phyloP scores from a whole-genome alignment of 345 rosid genomes.

The Rhodamnia argentea region DNA sequence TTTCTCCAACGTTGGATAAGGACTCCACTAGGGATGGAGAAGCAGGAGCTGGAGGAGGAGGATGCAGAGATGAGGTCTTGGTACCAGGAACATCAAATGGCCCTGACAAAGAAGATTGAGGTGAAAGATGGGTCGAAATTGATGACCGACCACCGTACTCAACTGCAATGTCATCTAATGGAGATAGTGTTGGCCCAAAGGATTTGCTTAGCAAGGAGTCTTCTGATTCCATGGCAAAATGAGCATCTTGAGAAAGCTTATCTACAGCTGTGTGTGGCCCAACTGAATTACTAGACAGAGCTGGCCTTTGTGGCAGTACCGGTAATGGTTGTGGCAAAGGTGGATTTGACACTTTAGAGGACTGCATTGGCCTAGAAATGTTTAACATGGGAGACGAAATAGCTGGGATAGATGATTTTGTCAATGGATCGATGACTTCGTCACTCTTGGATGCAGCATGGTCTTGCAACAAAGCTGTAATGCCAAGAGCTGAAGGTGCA shows the following conservation, averaged over 20 bases:
- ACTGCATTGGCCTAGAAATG: constrained; percentile 1
- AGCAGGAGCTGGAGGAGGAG: neutral
- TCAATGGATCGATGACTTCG: neutral
- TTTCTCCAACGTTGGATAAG: neutral
- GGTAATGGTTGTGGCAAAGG: neutral
- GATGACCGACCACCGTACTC: neutral
- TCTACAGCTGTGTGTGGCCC: neutral
- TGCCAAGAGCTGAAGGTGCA: constrained; percentile 11
- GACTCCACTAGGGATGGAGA: neutral
- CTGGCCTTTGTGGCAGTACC: neutral
- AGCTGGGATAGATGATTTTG: constrained; percentile 16
- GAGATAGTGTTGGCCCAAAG: neutral
- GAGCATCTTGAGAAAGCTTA: neutral
- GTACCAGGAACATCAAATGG: neutral
- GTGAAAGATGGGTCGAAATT: neutral
- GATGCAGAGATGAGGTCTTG: constrained; percentile 1
- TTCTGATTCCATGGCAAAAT: neutral
- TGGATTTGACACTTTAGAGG: constrained; percentile 7
- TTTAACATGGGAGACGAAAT: constrained; percentile 17
- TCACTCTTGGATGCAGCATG: constrained; percentile 6
- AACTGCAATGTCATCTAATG: neutral
- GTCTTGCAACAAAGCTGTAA: constrained; percentile 18
- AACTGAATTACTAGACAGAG: neutral
- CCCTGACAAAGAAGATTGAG: neutral
- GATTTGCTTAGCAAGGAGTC: neutral